Evolutionary conservation across 2,329 filamentous ascomycete species (phyloP), one percentile per base, ranked within the genome.

Genomic region (Xylariales sp.): DNA sequence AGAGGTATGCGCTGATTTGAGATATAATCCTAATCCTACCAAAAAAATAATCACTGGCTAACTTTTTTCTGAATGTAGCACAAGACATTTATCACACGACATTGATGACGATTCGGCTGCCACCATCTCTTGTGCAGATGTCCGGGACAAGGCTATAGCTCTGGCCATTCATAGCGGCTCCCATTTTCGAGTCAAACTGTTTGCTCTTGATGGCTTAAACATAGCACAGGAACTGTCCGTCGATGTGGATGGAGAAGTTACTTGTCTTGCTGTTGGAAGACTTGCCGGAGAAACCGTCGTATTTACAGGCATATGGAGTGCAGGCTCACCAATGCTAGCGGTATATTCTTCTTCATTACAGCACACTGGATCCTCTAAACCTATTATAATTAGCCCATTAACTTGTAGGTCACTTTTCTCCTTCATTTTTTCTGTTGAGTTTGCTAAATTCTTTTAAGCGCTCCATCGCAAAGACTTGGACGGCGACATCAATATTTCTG

Each of bases 181-280:
- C 5, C 33, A 33, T 4, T 72, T 67, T 14, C 54, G 56, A 12
- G 46, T 76, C 3, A 59, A 67, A 33, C 43, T 65, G 2, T 54
- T 74, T 29, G 52, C 43, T 7, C 49, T 69, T 17, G 56, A 68
- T 21, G 50, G 50, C 18, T 51, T 53, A 24, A 43, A 52, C 1
- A 40, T 72, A 10, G 45, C 51, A 1, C 46, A 52, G 11, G 29
- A 49, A 2, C 47, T 42, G 5, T 53, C 52, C 3, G 63, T 66
- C 52, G 49, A 61, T 10, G 50, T 67, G 0, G 48, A 62, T 8
- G 70, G 68, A 1, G 72, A 78, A 44, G 58, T 76, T 3, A 76
- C 72, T 4, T 75, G 69, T 41, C 47, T 79, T 29, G 47, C 51
- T 16, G 29, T 55, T 15, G 37, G 34, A 12, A 45, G 39, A 10